Evolutionary conservation across 257 asterid genomes (phyloP).

Genomic region (Misopates orontium): DNA sequence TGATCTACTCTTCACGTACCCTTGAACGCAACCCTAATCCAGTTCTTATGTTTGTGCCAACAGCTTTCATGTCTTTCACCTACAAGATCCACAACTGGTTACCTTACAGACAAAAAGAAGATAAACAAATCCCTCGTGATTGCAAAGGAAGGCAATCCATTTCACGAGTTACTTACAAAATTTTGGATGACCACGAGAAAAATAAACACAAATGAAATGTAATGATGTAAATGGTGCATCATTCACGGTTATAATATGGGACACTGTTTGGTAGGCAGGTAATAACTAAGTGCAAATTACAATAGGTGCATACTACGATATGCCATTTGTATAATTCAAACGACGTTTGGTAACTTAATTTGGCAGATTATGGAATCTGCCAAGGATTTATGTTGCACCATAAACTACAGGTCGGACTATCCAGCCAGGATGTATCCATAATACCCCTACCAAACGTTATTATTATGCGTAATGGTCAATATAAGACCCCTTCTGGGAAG

Average conservation of each 20-base stretch:
- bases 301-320: no score
- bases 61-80: constrained; percentile 66
- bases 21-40: constrained; percentile 54
- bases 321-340: no score
- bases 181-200: background rate
- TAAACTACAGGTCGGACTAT: no score
- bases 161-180: background rate
- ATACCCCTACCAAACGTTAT: no score
- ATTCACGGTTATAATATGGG: background rate
- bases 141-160: background rate
- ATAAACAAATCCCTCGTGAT: background rate
- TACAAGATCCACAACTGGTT: constrained; percentile 25
- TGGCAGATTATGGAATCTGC: no score
- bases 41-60: constrained; percentile 59
- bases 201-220: background rate
- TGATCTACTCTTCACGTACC: constrained; percentile 37
- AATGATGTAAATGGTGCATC: background rate
- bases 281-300: no score
- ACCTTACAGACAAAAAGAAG: background rate
- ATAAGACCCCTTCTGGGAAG: no score
- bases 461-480: no score
- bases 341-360: no score
- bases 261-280: no score
- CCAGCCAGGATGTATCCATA: no score
- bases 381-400: no score